These are phyloP conservation scores for Strigomonas culicis DNA, from an alignment of 208 protist species.

Conservation along the genomic window DNA sequence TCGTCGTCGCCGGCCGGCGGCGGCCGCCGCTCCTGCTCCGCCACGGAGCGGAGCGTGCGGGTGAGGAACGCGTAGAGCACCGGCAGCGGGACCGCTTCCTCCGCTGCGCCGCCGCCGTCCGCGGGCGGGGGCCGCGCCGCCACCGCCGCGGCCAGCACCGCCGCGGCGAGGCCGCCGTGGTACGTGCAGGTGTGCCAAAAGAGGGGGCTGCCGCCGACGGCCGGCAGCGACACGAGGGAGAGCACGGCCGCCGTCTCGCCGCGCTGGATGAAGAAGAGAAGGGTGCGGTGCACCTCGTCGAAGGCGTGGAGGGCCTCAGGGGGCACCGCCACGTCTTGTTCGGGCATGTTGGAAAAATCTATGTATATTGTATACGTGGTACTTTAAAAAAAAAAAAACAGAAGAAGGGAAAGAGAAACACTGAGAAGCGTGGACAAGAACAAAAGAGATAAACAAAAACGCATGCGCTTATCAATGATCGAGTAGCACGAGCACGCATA, in stretches of 20 bases:
- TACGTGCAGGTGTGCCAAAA: slow-evolving; percentile 82
- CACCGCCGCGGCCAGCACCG: slow-evolving; percentile 20
- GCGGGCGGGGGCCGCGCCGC: too few species aligned
- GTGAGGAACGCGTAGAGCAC: too few species aligned
- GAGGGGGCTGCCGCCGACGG: slow-evolving; percentile 33
- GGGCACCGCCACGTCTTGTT: not conserved
- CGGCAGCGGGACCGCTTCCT: too few species aligned
- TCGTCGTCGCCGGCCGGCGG: too few species aligned
- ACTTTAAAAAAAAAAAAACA: not conserved
- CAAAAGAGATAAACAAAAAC: too few species aligned
- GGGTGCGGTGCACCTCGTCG: slow-evolving; percentile 52
- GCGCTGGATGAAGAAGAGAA: slow-evolving; percentile 43
- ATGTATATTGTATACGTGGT: not conserved
- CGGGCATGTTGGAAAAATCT: not conserved
- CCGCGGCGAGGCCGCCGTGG: slow-evolving; percentile 42
- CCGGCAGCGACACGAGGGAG: slow-evolving; percentile 30
- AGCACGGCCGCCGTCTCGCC: slow-evolving; percentile 40
- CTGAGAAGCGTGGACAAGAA: too few species aligned
- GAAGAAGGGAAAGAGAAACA: slow-evolving; percentile 1
- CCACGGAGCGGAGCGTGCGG: too few species aligned
- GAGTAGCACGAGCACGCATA: too few species aligned
- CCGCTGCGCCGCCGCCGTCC: not conserved
- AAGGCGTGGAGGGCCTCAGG: slow-evolving; percentile 34
- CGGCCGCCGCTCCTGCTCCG: too few species aligned
- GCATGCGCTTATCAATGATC: too few species aligned